phyloP scores from a whole-genome alignment of 371 early-diverging fungal species.

The Syncephalastrum sp. region DNA sequence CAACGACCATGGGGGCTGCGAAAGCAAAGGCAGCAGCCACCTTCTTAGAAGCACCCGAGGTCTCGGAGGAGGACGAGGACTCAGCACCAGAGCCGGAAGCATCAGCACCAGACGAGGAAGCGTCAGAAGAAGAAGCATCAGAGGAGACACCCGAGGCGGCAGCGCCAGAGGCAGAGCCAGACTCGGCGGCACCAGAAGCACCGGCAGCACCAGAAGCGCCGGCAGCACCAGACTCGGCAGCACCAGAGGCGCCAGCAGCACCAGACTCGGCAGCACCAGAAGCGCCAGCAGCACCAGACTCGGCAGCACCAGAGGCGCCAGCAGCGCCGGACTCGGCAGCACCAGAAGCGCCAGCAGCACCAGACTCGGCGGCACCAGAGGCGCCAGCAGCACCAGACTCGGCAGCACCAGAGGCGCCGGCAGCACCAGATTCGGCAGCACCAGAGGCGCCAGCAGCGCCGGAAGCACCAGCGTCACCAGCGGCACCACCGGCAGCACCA shows the following conservation, averaged over 20 bases:
- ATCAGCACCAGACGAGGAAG: slow-evolving; percentile 9
- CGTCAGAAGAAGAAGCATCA: slow-evolving; percentile 5
- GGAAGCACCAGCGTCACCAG: neutral
- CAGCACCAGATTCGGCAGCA: neutral
- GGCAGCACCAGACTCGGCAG: slow-evolving; percentile 2
- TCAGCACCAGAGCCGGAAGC: slow-evolving; percentile 10
- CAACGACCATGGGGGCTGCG: slow-evolving; percentile 11
- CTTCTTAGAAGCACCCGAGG: slow-evolving; percentile 10
- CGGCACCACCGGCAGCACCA: neutral
- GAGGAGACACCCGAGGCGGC: slow-evolving; percentile 3
- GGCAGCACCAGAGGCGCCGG: neutral
- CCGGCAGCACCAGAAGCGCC: neutral
- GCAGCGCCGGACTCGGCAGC: neutral
- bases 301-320: neutral
- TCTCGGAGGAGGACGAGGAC: slow-evolving; percentile 9
- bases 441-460: slow-evolving; percentile 1
- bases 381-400: slow-evolving; percentile 2
- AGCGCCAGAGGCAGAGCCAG: slow-evolving; percentile 7
- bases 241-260: slow-evolving; percentile 7
- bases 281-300: neutral
- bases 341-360: neutral
- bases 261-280: neutral
- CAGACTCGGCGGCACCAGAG: neutral
- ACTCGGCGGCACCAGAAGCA: slow-evolving; percentile 5
- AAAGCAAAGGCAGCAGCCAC: slow-evolving; percentile 13